Percentiles rank a stretch among this genome's conserved stretches.
Conservation (phyloP, 2,329 filamentous ascomycete genomes). For the Colletotrichum tropicicola region DNA sequence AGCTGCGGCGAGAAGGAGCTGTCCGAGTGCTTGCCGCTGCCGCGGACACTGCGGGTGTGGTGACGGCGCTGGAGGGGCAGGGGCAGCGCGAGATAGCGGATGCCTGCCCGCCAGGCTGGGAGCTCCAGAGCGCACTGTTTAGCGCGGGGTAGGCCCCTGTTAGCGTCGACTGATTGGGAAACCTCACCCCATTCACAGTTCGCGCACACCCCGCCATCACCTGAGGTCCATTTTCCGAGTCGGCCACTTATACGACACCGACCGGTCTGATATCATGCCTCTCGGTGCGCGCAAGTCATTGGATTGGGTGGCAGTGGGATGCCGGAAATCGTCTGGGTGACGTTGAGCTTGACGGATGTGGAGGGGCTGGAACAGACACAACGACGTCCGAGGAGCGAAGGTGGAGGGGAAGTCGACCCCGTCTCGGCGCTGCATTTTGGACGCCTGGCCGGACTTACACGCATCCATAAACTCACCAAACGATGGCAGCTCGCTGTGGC, state of each 20-base stretch:
- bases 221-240: conserved; percentile 9
- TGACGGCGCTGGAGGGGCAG: neutral
- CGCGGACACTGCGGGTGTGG: neutral
- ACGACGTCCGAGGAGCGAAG: neutral
- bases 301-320: neutral
- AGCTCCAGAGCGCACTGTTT: conserved; percentile 10
- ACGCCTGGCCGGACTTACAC: neutral
- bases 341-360: neutral
- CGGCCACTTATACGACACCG: neutral
- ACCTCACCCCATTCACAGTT: conserved; percentile 29
- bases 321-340: neutral
- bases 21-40: neutral
- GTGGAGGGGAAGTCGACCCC: neutral
- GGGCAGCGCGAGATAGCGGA: neutral
- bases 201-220: conserved; percentile 15
- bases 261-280: neutral
- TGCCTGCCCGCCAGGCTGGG: conserved; percentile 18
- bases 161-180: conserved; percentile 17
- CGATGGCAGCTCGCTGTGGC: too few species aligned
- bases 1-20: neutral
- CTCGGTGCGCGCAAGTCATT: neutral
- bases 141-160: conserved; percentile 26
- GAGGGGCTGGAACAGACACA: neutral
- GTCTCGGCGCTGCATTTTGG: neutral
- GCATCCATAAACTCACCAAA: neutral